Evolutionary conservation across 2,329 filamentous ascomycete species (phyloP).

Genomic region (Cytospora piceicola): DNA sequence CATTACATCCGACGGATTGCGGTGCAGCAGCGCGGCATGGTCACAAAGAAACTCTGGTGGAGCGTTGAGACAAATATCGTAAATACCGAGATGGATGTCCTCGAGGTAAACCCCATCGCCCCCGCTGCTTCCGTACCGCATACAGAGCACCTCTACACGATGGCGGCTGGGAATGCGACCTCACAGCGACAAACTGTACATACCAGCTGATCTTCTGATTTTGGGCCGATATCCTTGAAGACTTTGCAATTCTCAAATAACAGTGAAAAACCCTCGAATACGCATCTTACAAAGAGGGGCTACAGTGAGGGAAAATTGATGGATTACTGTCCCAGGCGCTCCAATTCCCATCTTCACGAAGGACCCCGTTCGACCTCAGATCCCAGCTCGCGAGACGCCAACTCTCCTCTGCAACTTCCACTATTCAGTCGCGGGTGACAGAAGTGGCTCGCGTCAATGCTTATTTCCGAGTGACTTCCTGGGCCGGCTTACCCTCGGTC

Average conservation of each 20-base stretch:
- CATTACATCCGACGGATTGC: neutral
- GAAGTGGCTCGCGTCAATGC: conserved; percentile 16
- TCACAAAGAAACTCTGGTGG: neutral
- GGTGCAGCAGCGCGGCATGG: neutral
- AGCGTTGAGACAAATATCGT: neutral
- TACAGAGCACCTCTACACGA: neutral
- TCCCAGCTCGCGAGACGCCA: conserved; percentile 5
- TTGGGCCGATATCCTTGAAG: neutral
- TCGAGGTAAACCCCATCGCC: neutral
- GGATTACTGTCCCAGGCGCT: neutral
- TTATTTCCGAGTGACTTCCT: conserved; percentile 17
- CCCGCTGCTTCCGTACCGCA: neutral
- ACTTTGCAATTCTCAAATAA: neutral
- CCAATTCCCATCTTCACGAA: conserved; percentile 3
- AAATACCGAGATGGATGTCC: neutral
- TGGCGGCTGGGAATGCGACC: conserved; percentile 4
- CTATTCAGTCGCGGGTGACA: conserved; percentile 15
- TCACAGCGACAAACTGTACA: neutral
- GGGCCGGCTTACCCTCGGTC: conserved; percentile 15
- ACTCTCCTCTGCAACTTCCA: neutral
- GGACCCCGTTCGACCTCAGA: conserved; percentile 1
- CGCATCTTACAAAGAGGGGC: conserved; percentile 17
- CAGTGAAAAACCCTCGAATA: conserved; percentile 16
- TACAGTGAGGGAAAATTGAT: conserved; percentile 16
- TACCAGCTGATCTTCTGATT: conserved; percentile 2